Conservation (phyloP, 2,329 filamentous ascomycete genomes). For the Neofusicoccum umdonicola region DNA sequence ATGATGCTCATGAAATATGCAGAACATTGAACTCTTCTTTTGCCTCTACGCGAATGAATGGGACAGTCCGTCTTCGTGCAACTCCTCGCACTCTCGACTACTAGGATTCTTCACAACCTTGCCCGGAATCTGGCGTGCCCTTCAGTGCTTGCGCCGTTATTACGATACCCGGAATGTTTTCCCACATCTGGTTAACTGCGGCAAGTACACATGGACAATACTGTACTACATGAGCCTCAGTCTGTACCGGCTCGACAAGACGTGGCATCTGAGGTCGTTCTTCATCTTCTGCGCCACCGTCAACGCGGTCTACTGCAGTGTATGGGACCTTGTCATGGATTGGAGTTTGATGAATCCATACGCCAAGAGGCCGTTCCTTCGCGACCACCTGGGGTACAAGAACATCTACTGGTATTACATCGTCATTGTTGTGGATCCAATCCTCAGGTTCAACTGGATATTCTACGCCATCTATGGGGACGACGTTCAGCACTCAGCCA, state of each 20-base stretch:
- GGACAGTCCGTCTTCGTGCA: slow-evolving; percentile 72
- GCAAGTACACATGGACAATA: slow-evolving; percentile 87
- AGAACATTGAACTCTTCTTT: slow-evolving; percentile 92
- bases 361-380: slow-evolving; percentile 62
- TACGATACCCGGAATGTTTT: slow-evolving; percentile 82
- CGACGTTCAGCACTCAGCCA: slow-evolving; percentile 76
- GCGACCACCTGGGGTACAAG: slow-evolving; percentile 78
- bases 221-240: slow-evolving; percentile 74
- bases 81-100: slow-evolving; percentile 77
- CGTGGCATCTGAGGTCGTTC: slow-evolving; percentile 58
- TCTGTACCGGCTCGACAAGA: slow-evolving; percentile 73
- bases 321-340: slow-evolving; percentile 97
- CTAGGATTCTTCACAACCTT: slow-evolving; percentile 82
- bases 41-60: slow-evolving; percentile 84
- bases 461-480: slow-evolving; percentile 83
- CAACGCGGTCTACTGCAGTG: slow-evolving; percentile 80
- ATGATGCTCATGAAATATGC: slow-evolving; percentile 22
- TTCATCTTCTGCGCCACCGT: slow-evolving; percentile 80
- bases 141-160: slow-evolving; percentile 90
- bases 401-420: slow-evolving; percentile 78
- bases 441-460: slow-evolving; percentile 91
- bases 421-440: slow-evolving; percentile 78
- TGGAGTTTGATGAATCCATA: slow-evolving; percentile 85
- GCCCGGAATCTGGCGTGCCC: slow-evolving; percentile 83
- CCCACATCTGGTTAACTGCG: slow-evolving; percentile 87